A percentile compares a stretch with the other conserved stretches of the same genome.
phyloP scores from a whole-genome alignment of 2,329 filamentous ascomycete species.

The Neofusicoccum ribis region DNA sequence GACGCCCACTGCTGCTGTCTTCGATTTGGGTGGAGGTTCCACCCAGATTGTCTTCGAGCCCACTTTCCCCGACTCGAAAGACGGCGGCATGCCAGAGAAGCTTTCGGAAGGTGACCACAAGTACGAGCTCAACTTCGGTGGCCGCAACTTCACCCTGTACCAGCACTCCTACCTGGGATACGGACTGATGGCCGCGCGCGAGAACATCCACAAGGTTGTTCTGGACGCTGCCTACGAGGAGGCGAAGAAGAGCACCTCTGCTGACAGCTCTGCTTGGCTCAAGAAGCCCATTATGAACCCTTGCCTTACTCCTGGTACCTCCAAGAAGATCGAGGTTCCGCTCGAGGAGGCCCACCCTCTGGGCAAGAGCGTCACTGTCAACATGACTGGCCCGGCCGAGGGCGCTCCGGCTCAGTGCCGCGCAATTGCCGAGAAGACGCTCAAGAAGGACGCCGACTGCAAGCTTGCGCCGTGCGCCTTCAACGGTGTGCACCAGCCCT shows the following conservation, averaged over 20 bases:
- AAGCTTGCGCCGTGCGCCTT: slow-evolving; percentile 91
- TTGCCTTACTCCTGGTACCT: slow-evolving; percentile 81
- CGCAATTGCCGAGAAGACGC: slow-evolving; percentile 82
- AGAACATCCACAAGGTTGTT: slow-evolving; percentile 76
- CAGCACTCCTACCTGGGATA: slow-evolving; percentile 98
- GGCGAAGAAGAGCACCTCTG: slow-evolving; percentile 45
- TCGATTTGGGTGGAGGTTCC: slow-evolving; percentile 93
- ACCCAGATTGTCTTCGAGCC: slow-evolving; percentile 99
- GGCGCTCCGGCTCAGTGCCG: slow-evolving; percentile 85
- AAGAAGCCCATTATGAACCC: slow-evolving; percentile 74
- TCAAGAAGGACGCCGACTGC: slow-evolving; percentile 84
- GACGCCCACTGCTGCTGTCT: slow-evolving; percentile 87
- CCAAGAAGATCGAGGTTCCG: slow-evolving; percentile 70
- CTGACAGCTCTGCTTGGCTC: slow-evolving; percentile 60
- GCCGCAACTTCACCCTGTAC: slow-evolving; percentile 87
- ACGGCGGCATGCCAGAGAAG: slow-evolving; percentile 80
- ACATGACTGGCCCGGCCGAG: slow-evolving; percentile 80
- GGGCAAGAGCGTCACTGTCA: slow-evolving; percentile 66
- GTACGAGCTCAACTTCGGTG: slow-evolving; percentile 87
- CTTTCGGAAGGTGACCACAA: slow-evolving; percentile 92
- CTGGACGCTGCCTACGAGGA: slow-evolving; percentile 69
- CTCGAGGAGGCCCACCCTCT: slow-evolving; percentile 67
- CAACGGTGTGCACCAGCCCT: slow-evolving; percentile 94
- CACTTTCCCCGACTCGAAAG: slow-evolving; percentile 72
- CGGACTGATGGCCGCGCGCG: slow-evolving; percentile 91